Base-by-base conservation (phyloP, 202 grass and related monocot genomes). In the Schoenoplectus tabernaemontani region DNA sequence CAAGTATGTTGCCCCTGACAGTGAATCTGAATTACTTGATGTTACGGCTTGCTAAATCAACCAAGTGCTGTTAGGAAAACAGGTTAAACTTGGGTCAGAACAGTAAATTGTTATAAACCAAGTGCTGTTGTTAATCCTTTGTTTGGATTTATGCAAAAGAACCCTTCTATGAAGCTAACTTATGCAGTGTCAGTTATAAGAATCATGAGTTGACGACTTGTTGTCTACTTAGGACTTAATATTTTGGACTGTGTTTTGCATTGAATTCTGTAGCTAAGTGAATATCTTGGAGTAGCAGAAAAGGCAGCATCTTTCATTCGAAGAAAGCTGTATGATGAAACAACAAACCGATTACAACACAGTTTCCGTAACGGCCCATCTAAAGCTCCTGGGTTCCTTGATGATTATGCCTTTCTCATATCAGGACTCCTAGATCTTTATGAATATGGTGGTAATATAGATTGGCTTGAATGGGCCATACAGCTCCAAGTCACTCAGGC, bases 301-400 rank as follows among this genome's bases (percentile, higher is more conserved):
- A 92, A 91, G 85, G 88, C 91, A 47, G 91, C 85, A 57, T 81
- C 57, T 57, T 98, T 95, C 73, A 98, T 98, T 80, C 90, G 85
- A 82, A 79, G 54, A 58, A 98, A 86, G 33, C 88, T 95, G 13
- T 95, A 92, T 86, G 89, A 98, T 57, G 57, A 60, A 79, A 82
- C 3, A 20, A 83, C 89, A 68, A 76, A 83, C 17, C 90, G 89
- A 78, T 78, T 98, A 81, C 75, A 98, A 79, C 95, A 90, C 82
- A 95, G 95, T 76, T 95, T 89, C 51, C 81, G 95, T 67, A 95
- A 95, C 79, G 91, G 95, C 16, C 95, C 95, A 83, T 93, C 89
- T 44, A 98, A 94, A 91, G 91, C 89, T 76, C 95, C 95, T 56
- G 91, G 95, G 24, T 98, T 98, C 82, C 91, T 98, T 82, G 91